phyloP scores from a whole-genome alignment of 371 early-diverging fungal species.

The Haplosporangium sp. region DNA sequence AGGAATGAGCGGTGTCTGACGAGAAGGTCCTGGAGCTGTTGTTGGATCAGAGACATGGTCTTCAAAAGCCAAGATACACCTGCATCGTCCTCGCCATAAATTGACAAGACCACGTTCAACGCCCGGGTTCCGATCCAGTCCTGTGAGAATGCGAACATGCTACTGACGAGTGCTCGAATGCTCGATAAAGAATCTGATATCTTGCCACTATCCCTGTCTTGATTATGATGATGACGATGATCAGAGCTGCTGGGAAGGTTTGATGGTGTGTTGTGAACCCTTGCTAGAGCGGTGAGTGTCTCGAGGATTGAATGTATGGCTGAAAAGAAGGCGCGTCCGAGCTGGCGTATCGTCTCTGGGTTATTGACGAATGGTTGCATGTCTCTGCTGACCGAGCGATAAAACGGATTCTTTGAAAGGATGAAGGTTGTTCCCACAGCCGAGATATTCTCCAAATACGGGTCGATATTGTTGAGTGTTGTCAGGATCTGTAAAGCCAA shows the following conservation, averaged over 20 bases:
- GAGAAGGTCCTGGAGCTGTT: conserved; percentile 1
- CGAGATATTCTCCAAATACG: conserved; percentile 17
- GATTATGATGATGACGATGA: too few relatives aligned
- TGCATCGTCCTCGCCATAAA: conserved; percentile 50
- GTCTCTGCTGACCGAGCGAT: neutral
- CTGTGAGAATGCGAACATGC: neutral
- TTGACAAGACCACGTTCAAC: neutral
- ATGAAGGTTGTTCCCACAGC: conserved; percentile 16
- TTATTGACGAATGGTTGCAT: conserved; percentile 5
- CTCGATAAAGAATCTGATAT: neutral
- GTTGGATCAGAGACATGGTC: conserved; percentile 24
- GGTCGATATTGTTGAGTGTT: conserved; percentile 1
- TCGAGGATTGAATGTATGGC: conserved; percentile 15
- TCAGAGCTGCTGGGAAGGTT: too few relatives aligned
- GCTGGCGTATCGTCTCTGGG: conserved; percentile 37
- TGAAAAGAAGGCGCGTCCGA: conserved; percentile 24
- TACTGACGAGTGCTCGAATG: neutral
- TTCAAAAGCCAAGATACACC: conserved; percentile 36
- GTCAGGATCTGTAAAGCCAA: neutral
- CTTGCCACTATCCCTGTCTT: too few relatives aligned
- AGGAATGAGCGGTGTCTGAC: neutral
- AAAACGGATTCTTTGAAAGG: neutral
- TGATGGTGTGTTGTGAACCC: neutral
- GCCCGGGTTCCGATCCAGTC: conserved; percentile 28
- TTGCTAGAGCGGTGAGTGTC: neutral